Percentiles rank a stretch among this genome's conserved stretches.
phyloP scores from a whole-genome alignment of 768 basidiomycete species.

The Lentinula boryana region DNA sequence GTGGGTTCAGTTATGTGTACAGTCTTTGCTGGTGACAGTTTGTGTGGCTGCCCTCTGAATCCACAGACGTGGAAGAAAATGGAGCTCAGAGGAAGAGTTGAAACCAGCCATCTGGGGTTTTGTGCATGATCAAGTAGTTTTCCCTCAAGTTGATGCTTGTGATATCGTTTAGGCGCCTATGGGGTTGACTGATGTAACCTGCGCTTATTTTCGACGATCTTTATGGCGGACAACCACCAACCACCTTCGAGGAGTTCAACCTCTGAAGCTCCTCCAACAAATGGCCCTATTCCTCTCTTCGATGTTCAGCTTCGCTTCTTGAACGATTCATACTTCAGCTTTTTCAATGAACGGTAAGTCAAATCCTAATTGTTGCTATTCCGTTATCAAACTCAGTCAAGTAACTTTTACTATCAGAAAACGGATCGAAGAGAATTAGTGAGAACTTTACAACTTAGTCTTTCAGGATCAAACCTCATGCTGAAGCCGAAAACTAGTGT shows the following conservation, averaged over 20 bases:
- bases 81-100: no score
- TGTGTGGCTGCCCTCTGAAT: no score
- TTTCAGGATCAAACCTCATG: not conserved
- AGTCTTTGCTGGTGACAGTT: no score
- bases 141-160: not conserved
- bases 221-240: not conserved
- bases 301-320: conserved; percentile 65
- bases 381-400: conserved; percentile 11
- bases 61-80: no score
- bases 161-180: not conserved
- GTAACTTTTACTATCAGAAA: conserved; percentile 39
- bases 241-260: conserved; percentile 1
- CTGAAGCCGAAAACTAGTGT: conserved; percentile 36
- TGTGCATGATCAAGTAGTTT: no score
- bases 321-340: conserved; percentile 71
- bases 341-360: conserved; percentile 80
- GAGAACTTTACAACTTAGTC: conserved; percentile 19
- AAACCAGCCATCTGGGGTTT: no score
- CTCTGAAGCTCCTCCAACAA: conserved; percentile 3
- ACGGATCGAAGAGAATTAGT: conserved; percentile 85
- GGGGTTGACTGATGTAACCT: not conserved
- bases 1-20: no score
- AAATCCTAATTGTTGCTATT: conserved; percentile 10
- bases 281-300: conserved; percentile 62
- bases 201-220: not conserved